These are phyloP conservation scores for Cryptosporidium muris DNA, from an alignment of 169 alveolate species.

Conservation along the genomic window DNA sequence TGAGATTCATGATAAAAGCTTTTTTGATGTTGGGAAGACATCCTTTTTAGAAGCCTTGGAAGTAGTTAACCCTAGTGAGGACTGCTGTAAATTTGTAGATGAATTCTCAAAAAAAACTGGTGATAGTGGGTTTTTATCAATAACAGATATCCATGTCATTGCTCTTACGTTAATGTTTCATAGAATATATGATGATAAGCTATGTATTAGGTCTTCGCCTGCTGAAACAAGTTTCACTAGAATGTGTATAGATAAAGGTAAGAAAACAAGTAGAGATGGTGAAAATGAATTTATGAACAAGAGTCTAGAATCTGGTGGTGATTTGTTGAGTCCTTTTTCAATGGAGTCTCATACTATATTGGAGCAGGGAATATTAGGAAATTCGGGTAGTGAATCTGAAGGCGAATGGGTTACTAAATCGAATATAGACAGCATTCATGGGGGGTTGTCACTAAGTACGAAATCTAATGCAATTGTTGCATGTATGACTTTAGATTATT, in stretches of 20 bases:
- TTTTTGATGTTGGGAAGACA: no score
- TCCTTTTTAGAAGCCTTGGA: conserved; percentile 29
- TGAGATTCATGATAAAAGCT: conserved; percentile 33
- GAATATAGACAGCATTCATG: conserved; percentile 76
- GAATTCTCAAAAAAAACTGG: conserved; percentile 87
- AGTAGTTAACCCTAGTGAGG: conserved; percentile 78
- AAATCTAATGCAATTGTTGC: conserved; percentile 74
- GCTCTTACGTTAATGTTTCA: conserved; percentile 85
- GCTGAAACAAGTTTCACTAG: conserved; percentile 66
- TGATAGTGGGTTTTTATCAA: conserved; percentile 83
- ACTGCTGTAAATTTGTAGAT: conserved; percentile 80
- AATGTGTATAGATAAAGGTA: conserved; percentile 24
- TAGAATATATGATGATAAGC: conserved; percentile 80
- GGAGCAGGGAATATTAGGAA: conserved; percentile 16
- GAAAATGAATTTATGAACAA: conserved; percentile 21
- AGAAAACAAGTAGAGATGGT: not conserved
- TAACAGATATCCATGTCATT: conserved; percentile 84
- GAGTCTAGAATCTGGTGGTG: conserved; percentile 34
- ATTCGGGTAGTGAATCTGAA: conserved; percentile 24
- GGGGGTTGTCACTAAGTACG: conserved; percentile 43
- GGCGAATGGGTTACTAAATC: conserved; percentile 80
- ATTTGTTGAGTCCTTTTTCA: conserved; percentile 32
- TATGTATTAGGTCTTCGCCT: conserved; percentile 74
- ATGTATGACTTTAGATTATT: conserved; percentile 89
- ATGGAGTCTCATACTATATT: conserved; percentile 6